Conservation (phyloP, 164 flowering plant genomes). For the Euptelea pleiosperma region DNA sequence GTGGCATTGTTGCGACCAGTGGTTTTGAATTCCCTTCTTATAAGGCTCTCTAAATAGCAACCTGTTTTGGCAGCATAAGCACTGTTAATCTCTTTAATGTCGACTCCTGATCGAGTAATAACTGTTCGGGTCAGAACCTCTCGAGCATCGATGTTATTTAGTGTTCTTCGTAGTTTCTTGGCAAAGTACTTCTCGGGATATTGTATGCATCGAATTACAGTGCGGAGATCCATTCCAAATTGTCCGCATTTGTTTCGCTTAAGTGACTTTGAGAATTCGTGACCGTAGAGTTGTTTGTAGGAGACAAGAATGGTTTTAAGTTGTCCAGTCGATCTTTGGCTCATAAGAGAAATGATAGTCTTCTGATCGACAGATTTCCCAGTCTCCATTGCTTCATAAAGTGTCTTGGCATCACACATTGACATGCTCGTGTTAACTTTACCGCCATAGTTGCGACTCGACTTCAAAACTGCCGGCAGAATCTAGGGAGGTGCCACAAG, state of each 20-base stretch:
- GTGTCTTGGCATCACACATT: slow-evolving; percentile 43
- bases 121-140: slow-evolving; percentile 23
- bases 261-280: slow-evolving; percentile 36
- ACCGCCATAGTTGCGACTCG: slow-evolving; percentile 17
- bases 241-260: slow-evolving; percentile 33
- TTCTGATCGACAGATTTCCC: slow-evolving; percentile 29
- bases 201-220: slow-evolving; percentile 24
- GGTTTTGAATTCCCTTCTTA: slow-evolving; percentile 29
- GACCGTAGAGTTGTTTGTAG: slow-evolving; percentile 42
- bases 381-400: slow-evolving; percentile 45
- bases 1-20: not conserved
- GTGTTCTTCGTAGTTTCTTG: slow-evolving; percentile 29
- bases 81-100: slow-evolving; percentile 18
- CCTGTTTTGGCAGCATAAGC: slow-evolving; percentile 32
- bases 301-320: slow-evolving; percentile 27
- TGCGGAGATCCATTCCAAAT: slow-evolving; percentile 33
- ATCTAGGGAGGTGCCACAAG: slow-evolving; percentile 16
- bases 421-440: slow-evolving; percentile 37
- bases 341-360: slow-evolving; percentile 27
- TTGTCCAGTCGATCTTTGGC: slow-evolving; percentile 31
- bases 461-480: slow-evolving; percentile 24
- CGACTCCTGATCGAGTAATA: slow-evolving; percentile 20
- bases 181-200: slow-evolving; percentile 34
- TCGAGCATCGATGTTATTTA: slow-evolving; percentile 13
- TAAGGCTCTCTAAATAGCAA: slow-evolving; percentile 23